These are phyloP conservation scores for Pseudocercospora crystallina DNA, from an alignment of 2,329 filamentous ascomycete species.

Conservation along the genomic window DNA sequence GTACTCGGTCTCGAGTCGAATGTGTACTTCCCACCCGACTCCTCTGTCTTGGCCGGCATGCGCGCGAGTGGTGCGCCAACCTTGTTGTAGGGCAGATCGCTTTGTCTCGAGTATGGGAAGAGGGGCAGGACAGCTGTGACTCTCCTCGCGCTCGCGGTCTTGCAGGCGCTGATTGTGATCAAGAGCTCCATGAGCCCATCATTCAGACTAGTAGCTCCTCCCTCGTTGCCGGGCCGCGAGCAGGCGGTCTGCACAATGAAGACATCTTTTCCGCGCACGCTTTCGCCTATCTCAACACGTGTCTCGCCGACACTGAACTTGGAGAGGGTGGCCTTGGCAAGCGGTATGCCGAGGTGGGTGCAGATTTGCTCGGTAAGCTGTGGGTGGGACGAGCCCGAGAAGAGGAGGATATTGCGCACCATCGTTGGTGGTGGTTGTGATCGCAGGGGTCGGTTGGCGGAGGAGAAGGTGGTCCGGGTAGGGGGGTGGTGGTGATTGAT, in stretches of 20 bases:
- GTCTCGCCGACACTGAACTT: conserved; percentile 97
- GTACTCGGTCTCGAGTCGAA: conserved; percentile 92
- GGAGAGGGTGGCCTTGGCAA: conserved; percentile 76
- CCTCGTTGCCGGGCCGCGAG: conserved; percentile 15
- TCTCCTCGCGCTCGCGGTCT: conserved; percentile 84
- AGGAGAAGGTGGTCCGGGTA: not conserved
- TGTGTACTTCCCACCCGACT: conserved; percentile 65
- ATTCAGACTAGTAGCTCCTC: conserved; percentile 51
- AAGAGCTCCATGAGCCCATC: conserved; percentile 95
- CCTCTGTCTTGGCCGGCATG: conserved; percentile 57
- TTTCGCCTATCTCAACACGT: conserved; percentile 92
- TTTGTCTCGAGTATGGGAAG: conserved; percentile 95
- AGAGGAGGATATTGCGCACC: conserved; percentile 92
- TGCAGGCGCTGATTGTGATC: conserved; percentile 98
- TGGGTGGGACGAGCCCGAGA: conserved; percentile 91
- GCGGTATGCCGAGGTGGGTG: conserved; percentile 82
- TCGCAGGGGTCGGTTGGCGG: not conserved
- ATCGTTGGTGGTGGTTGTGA: conserved; percentile 49
- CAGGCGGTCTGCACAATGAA: conserved; percentile 84
- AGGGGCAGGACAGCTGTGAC: conserved; percentile 93
- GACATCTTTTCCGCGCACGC: conserved; percentile 95
- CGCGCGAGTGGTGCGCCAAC: conserved; percentile 82
- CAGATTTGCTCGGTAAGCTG: conserved; percentile 83
- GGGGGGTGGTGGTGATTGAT: not conserved
- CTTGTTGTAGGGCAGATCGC: conserved; percentile 96